These are phyloP conservation scores for Anaeramoeba ignava DNA, from an alignment of 78 protist genomes.

Conservation along the genomic window DNA sequence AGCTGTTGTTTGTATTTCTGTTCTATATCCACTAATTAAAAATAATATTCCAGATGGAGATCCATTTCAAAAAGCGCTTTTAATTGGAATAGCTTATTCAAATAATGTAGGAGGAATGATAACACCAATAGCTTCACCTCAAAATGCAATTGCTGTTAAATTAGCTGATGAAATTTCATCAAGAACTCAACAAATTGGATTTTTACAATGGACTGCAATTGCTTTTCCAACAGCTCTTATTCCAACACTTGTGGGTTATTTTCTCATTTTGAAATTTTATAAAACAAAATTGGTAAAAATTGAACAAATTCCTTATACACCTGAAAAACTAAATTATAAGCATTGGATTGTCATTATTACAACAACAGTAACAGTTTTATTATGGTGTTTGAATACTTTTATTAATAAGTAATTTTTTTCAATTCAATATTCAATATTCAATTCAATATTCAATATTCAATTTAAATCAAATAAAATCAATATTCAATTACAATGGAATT, in stretches of 20 bases:
- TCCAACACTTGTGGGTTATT: not conserved
- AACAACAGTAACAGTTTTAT: not conserved
- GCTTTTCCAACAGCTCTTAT: not conserved
- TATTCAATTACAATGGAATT: no score
- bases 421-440: no score
- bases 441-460: no score
- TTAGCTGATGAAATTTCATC: not conserved
- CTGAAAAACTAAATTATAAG: not conserved
- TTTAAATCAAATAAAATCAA: no score
- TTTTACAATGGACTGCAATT: not conserved
- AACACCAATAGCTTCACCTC: not conserved
- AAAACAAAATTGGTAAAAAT: not conserved
- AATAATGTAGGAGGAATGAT: no score
- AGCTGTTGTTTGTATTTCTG: not conserved
- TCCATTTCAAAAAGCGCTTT: not conserved
- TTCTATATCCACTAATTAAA: not conserved
- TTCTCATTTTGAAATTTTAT: not conserved
- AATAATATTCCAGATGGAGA: not conserved
- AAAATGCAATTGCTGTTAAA: not conserved
- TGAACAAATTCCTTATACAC: not conserved
- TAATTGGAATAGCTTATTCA: no score
- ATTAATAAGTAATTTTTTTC: not conserved
- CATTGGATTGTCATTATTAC: not conserved
- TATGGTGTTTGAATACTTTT: not conserved
- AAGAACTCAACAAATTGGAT: not conserved